These are phyloP conservation scores for Plasmodium ovale DNA, from an alignment of 169 alveolate species.

Conservation along the genomic window DNA sequence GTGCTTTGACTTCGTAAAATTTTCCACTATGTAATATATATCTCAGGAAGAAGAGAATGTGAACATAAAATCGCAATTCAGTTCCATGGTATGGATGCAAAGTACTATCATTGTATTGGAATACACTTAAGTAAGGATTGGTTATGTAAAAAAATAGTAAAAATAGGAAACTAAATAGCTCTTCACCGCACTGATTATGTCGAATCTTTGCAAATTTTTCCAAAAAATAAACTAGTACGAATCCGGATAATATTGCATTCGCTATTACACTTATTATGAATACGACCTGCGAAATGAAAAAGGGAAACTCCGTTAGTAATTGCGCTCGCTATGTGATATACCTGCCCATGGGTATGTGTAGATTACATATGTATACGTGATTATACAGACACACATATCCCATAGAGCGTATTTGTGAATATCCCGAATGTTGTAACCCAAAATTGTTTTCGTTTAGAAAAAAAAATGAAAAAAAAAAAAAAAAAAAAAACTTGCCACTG, in stretches of 20 bases:
- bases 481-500: too few species aligned
- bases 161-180: constrained; percentile 41
- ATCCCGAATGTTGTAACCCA: too few species aligned
- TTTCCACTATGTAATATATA: constrained; percentile 25
- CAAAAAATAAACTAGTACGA: constrained; percentile 47
- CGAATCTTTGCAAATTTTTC: constrained; percentile 38
- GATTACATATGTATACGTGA: too few species aligned
- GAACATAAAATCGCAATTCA: constrained; percentile 41
- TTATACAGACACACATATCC: too few species aligned
- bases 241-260: constrained; percentile 44
- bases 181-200: constrained; percentile 68
- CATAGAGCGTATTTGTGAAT: too few species aligned
- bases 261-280: constrained; percentile 24
- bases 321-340: neutral
- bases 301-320: neutral
- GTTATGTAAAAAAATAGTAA: constrained; percentile 48
- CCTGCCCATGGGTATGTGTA: neutral
- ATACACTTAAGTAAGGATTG: constrained; percentile 53
- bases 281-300: constrained; percentile 3
- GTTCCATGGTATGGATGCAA: constrained; percentile 74
- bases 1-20: constrained; percentile 49
- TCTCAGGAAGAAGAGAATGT: constrained; percentile 31
- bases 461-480: too few species aligned
- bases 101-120: constrained; percentile 59
- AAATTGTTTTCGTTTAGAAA: too few species aligned